Base-by-base conservation (phyloP, 441 rosid species). In the Sinapis alba region DNA sequence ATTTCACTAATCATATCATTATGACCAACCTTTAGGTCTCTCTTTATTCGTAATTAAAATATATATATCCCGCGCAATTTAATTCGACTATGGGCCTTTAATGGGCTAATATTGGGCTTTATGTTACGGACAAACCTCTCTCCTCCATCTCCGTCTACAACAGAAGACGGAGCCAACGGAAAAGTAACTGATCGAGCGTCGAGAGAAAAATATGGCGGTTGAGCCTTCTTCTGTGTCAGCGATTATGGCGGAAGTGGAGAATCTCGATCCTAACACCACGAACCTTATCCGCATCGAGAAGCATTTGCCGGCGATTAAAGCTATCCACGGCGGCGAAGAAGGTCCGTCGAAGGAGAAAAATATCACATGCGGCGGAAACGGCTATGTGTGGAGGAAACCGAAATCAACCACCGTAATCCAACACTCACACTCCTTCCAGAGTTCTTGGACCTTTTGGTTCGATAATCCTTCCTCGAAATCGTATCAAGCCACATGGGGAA, bases 361-460 rank as follows among this genome's bases (percentile, higher is more conserved):
- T 85, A 88, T 90, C 65, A 62, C 71, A 2, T 81, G 78, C 28
- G 85, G 79, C 23, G 41, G 19, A 8, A 4, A 9, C 2, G 11
- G 23, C 30, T 1, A n/a, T 6, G 57, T 1, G 10, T 23, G 69
- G 50, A 83, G 70, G 83, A 81, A 70, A 75, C 65, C 75, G 79
- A 81, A 68, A 73, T 68, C 72, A 9, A 43, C 72, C 75, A 80
- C 63, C 10, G 62, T 32, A 12, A 62, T 60, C 2, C 59, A 75
- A 28, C 62, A 80, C 73, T 73, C 86, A 4, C 94, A 93, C 80
- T 80, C 78, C 3, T 93, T 93, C 21, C 88, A 89, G 84, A 88
- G 85, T 38, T 80, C 84, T 2, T 93, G 97, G 98, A 86, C 97
- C 3, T 88, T 91, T 79, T 93, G 98, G 97, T 93, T 93, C 82